Evolutionary conservation across 352 stramenopile genomes (phyloP).

Genomic region (Phytopythium vexans): DNA sequence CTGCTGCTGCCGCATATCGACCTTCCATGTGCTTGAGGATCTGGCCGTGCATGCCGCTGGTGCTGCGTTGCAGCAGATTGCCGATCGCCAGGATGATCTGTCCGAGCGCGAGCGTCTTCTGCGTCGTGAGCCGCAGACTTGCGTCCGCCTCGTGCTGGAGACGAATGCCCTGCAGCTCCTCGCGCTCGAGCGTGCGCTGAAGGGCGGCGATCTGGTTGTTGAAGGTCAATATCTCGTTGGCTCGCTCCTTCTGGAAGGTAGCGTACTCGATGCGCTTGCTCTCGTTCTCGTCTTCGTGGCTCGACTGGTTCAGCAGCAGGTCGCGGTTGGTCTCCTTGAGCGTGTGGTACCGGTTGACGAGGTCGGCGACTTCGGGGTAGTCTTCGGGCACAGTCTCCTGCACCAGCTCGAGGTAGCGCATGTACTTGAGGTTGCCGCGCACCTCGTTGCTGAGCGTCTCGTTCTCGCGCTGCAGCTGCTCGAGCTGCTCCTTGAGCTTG

Average conservation of each 20-base stretch:
- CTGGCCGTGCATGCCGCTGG: slow-evolving; percentile 81
- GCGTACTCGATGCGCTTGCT: slow-evolving; percentile 76
- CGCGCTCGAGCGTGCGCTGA: slow-evolving; percentile 73
- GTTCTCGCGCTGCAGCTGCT: slow-evolving; percentile 59
- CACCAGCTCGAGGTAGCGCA: slow-evolving; percentile 85
- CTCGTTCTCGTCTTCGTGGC: slow-evolving; percentile 87
- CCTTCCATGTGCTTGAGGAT: slow-evolving; percentile 88
- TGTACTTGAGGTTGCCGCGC: slow-evolving; percentile 85
- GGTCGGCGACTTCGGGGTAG: slow-evolving; percentile 89
- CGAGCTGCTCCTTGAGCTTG: slow-evolving; percentile 69
- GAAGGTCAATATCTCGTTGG: slow-evolving; percentile 91
- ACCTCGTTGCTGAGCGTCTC: slow-evolving; percentile 65
- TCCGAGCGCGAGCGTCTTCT: slow-evolving; percentile 89
- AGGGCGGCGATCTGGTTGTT: slow-evolving; percentile 90
- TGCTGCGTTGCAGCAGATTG: slow-evolving; percentile 81
- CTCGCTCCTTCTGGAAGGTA: slow-evolving; percentile 85
- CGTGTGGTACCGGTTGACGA: slow-evolving; percentile 91
- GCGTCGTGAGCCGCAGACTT: slow-evolving; percentile 81
- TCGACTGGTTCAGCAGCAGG: slow-evolving; percentile 62
- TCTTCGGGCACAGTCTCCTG: slow-evolving; percentile 89
- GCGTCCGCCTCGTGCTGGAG: slow-evolving; percentile 89
- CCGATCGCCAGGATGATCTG: slow-evolving; percentile 89
- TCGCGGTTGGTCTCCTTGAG: slow-evolving; percentile 90
- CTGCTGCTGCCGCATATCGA: slow-evolving; percentile 12
- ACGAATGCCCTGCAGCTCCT: slow-evolving; percentile 63